Percentiles rank a stretch among this genome's conserved stretches.
These are phyloP conservation scores for Dittrichia graveolens DNA, from an alignment of 129 eudicot genomes.

Conservation along the genomic window DNA sequence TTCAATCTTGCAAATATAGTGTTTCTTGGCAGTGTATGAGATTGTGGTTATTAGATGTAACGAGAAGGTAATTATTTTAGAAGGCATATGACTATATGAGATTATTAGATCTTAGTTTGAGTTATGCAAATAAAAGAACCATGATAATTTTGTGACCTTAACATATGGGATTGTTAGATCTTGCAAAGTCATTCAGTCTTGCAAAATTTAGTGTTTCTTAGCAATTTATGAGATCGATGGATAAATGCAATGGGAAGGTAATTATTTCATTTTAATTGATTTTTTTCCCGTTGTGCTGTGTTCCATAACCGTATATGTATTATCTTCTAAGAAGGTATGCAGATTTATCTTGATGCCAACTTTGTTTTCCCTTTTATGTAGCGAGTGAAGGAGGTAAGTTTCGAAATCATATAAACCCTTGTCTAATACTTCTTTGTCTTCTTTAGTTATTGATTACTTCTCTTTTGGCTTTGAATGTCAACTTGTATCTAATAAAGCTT, in stretches of 20 bases:
- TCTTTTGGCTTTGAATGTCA: not conserved
- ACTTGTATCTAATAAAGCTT: not conserved
- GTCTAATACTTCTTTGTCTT: not conserved
- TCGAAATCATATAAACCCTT: not conserved
- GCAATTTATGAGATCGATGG: too few species aligned
- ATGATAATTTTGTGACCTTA: not conserved
- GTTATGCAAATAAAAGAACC: slow-evolving; percentile 4
- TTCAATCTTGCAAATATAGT: too few species aligned
- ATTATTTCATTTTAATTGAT: too few species aligned
- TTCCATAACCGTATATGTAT: not conserved
- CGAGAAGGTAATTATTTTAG: too few species aligned
- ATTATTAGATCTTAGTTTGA: not conserved
- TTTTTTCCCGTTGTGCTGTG: not conserved
- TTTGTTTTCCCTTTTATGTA: too few species aligned
- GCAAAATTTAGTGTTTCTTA: too few species aligned
- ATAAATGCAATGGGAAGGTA: too few species aligned
- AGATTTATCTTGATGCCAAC: not conserved
- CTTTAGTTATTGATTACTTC: not conserved
- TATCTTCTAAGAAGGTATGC: not conserved
- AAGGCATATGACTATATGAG: not conserved
- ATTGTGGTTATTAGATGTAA: too few species aligned
- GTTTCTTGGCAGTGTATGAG: too few species aligned
- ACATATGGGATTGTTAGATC: not conserved
- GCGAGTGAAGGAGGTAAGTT: not conserved
- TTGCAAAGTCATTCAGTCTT: too few species aligned